Conservation (phyloP, 2,329 filamentous ascomycete genomes). For the Phaeosphaeriaceae sp. region DNA sequence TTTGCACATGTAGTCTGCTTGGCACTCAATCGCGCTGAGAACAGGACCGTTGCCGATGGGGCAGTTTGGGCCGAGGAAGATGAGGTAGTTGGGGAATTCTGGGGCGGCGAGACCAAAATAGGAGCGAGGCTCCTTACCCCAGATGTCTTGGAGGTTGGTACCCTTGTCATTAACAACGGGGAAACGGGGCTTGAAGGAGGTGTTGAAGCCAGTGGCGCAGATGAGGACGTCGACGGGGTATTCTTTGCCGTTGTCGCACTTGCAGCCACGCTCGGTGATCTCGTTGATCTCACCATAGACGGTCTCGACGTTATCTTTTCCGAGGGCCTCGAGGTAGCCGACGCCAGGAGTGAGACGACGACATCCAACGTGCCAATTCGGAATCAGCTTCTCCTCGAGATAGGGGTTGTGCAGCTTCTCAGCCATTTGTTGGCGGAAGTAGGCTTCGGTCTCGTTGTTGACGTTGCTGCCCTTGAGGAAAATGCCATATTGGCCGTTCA, state of each 20-base stretch:
- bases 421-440: constrained; percentile 55
- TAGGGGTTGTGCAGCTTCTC: constrained; percentile 48
- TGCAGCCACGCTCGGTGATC: constrained; percentile 49
- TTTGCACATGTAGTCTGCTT: constrained; percentile 60
- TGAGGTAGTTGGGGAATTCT: constrained; percentile 57
- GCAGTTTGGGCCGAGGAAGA: constrained; percentile 52
- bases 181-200: constrained; percentile 54
- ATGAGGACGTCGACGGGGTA: constrained; percentile 47
- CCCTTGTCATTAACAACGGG: constrained; percentile 51
- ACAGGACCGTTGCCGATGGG: constrained; percentile 53
- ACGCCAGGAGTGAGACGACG: constrained; percentile 55
- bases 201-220: constrained; percentile 49
- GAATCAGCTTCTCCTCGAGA: constrained; percentile 43
- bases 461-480: constrained; percentile 53
- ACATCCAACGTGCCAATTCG: constrained; percentile 48
- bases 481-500: constrained; percentile 57
- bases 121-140: constrained; percentile 48
- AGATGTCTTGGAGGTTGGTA: constrained; percentile 53
- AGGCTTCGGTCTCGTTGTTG: constrained; percentile 50
- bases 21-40: constrained; percentile 53
- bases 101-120: constrained; percentile 57
- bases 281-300: constrained; percentile 49
- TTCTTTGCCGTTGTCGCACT: constrained; percentile 42
- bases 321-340: constrained; percentile 52
- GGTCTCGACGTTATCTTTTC: constrained; percentile 51